phyloP scores from a whole-genome alignment of 495 filamentous ascomycete species.

The Bombardia bombarda region DNA sequence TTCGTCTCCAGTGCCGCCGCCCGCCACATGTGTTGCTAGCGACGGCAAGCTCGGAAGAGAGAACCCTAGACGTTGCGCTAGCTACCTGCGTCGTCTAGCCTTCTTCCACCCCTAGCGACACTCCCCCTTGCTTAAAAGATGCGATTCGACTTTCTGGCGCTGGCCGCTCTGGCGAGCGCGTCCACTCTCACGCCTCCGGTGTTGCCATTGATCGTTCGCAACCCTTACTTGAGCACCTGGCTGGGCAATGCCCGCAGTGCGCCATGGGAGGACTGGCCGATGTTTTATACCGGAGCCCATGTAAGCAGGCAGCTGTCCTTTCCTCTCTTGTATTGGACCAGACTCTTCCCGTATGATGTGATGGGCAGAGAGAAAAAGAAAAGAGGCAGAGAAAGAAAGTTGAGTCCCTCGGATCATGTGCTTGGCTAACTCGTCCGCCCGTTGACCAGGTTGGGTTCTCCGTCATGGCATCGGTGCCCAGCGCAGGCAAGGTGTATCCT shows the following conservation, averaged over 20 bases:
- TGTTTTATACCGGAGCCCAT: conserved; percentile 83
- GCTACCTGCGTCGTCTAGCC: too few relatives aligned
- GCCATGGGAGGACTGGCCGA: conserved; percentile 92
- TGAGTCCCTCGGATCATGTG: neutral
- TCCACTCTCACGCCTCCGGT: conserved; percentile 67
- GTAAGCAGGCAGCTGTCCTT: conserved; percentile 18
- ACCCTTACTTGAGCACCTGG: conserved; percentile 90
- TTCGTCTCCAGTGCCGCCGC: too few relatives aligned
- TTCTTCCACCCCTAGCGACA: too few relatives aligned
- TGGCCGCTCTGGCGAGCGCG: conserved; percentile 32
- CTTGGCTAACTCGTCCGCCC: neutral
- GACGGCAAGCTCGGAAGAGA: too few relatives aligned
- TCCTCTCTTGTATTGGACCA: too few relatives aligned
- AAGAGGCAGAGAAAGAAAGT: too few relatives aligned
- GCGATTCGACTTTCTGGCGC: conserved; percentile 24
- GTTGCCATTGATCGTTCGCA: conserved; percentile 80
- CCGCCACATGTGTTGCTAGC: neutral
- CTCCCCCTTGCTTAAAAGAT: too few relatives aligned
- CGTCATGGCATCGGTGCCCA: conserved; percentile 68
- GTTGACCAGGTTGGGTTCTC: conserved; percentile 61
- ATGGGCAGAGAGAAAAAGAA: too few relatives aligned
- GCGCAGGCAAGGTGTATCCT: conserved; percentile 67
- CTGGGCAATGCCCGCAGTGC: conserved; percentile 64
- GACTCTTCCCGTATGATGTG: too few relatives aligned
- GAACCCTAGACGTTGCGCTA: too few relatives aligned